Percentiles rank a stretch among this genome's conserved stretches.
These are phyloP conservation scores for Lentinula sp. DNA, from an alignment of 768 basidiomycete species.

Conservation along the genomic window DNA sequence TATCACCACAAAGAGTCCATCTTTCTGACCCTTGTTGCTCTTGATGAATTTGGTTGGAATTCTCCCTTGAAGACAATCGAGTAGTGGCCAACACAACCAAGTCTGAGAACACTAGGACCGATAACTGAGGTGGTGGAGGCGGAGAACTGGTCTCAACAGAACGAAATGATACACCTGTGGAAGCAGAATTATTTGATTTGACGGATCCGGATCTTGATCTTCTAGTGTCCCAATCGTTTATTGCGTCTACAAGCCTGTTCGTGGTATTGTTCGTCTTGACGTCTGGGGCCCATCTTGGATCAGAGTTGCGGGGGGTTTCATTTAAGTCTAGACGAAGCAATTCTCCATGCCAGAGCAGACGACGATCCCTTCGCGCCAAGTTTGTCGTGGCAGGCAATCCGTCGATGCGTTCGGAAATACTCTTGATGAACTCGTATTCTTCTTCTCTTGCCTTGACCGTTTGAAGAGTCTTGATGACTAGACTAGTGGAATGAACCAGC, in stretches of 20 bases:
- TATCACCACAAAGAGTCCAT: constrained; percentile 22
- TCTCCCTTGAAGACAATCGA: constrained; percentile 10
- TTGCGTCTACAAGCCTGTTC: constrained; percentile 31
- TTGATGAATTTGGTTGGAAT: constrained; percentile 5
- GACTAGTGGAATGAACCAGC: constrained; percentile 58
- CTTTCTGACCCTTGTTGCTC: constrained; percentile 16
- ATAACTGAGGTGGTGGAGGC: constrained; percentile 13
- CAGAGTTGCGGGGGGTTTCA: constrained; percentile 2
- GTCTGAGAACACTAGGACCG: constrained; percentile 62
- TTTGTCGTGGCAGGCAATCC: constrained; percentile 44
- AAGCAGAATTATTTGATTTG: constrained; percentile 23
- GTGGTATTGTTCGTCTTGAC: constrained; percentile 1
- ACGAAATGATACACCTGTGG: constrained; percentile 18
- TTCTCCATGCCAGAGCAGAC: constrained; percentile 63
- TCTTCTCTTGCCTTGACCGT: constrained; percentile 86
- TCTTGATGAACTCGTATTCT: constrained; percentile 72
- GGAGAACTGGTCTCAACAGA: constrained; percentile 12
- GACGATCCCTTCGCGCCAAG: constrained; percentile 68
- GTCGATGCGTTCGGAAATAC: constrained; percentile 50
- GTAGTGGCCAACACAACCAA: constrained; percentile 50
- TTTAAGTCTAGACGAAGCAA: constrained; percentile 38
- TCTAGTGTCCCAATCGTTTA: constrained; percentile 35
- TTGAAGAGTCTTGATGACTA: constrained; percentile 70
- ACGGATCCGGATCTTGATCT: constrained; percentile 34
- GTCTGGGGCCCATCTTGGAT: not conserved